Base-by-base conservation (phyloP, 805 yeast species). In the Isabelozyma heimii region DNA sequence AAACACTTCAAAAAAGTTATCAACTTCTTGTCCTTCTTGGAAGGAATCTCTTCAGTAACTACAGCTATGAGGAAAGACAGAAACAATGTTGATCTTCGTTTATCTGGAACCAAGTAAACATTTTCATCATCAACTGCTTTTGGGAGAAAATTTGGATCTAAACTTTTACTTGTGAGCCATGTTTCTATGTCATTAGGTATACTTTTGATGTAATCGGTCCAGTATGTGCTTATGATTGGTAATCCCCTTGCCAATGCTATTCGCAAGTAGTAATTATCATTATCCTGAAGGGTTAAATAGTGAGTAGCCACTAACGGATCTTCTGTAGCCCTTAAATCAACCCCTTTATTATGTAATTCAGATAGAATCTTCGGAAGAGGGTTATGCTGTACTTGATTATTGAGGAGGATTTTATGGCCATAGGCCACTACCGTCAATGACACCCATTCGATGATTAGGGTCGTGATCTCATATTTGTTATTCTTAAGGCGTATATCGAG, bases 161-260 rank as follows among this genome's bases (percentile, higher is more conserved):
- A 41, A 10, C 4, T 28, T 6, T 17, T 12, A 14, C 50, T 28
- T 13, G 56, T 38, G 20, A 64, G 53, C 73, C 72, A 69, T 7
- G 44, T 37, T 3, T 47, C 51, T 8, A 60, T 52, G 37, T 52
- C 47, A 7, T 56, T 43, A 1, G 47, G 45, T 4, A 56, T 42
- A 4, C 50, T 39, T 28, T 43, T 42, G 5, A 63, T 46, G 14
- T 39, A 49, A 8, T 54, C 53, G 7, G 59, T 37, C 75, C 74
- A 70, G 1, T 48, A 33, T 15, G 49, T 42, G 17, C 58, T 54
- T 12, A 70, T 52, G 4, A 70, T 48, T 4, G 75, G 71, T 3
- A 67, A 42, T 0, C 63, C 69, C 14, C 64, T 53, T 55, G 63
- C 61, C 27, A 69, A 48, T 4, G 71, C 63, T 15, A 61, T 47